Evolutionary conservation across 2,329 filamentous ascomycete species (phyloP).

Genomic region (Paramyrothecium sp.): DNA sequence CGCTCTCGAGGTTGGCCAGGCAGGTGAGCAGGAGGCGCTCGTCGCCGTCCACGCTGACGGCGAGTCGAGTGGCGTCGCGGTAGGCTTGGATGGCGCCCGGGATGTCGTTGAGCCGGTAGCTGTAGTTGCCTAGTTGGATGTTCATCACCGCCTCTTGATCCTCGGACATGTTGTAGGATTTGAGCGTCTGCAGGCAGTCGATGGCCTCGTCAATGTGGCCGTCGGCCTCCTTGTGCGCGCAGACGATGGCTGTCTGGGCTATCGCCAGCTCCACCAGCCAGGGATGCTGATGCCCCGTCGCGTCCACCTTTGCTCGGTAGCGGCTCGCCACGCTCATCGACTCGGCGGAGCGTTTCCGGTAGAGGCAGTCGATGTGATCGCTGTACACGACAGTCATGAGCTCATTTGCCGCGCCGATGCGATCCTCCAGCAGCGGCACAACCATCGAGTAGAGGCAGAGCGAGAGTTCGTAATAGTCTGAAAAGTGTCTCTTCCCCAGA

Average conservation of each 20-base stretch:
- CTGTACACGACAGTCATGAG: constrained; percentile 30
- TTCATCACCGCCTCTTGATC: constrained; percentile 29
- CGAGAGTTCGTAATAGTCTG: constrained; percentile 30
- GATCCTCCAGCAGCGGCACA: constrained; percentile 26
- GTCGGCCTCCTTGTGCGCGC: constrained; percentile 24
- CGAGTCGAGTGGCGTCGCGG: constrained; percentile 24
- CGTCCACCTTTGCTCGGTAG: constrained; percentile 26
- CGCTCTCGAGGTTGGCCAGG: constrained; percentile 30
- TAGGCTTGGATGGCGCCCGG: constrained; percentile 25
- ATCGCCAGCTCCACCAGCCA: constrained; percentile 30
- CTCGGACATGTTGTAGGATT: constrained; percentile 24
- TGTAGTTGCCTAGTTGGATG: constrained; percentile 29
- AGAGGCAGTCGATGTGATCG: constrained; percentile 31
- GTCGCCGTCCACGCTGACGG: constrained; percentile 23
- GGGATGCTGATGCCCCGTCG: constrained; percentile 22
- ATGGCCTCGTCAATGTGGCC: constrained; percentile 27
- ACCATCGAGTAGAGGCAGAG: constrained; percentile 26
- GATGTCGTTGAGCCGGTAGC: constrained; percentile 23
- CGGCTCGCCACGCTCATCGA: constrained; percentile 23
- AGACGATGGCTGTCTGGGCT: constrained; percentile 26
- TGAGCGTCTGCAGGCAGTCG: constrained; percentile 23
- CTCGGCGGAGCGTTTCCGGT: constrained; percentile 21
- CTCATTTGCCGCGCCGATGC: constrained; percentile 28
- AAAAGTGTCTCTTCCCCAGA: constrained; percentile 25
- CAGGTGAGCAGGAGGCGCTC: constrained; percentile 28